Conservation (phyloP, 2,329 filamentous ascomycete species). For the Cercospora janseana region DNA sequence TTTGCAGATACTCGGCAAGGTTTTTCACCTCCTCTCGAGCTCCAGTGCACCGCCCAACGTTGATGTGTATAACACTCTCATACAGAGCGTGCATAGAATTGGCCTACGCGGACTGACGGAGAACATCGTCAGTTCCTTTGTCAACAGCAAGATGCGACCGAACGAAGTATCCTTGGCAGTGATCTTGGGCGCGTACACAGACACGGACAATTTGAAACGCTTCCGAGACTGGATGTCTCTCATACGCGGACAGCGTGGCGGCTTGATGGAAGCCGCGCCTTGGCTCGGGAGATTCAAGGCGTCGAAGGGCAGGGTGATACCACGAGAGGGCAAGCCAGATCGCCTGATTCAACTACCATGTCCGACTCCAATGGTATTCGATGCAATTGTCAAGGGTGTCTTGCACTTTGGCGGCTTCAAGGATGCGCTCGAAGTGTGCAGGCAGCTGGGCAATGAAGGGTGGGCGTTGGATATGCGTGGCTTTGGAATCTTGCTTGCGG, state of each 20-base stretch:
- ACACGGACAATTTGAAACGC: constrained; percentile 30
- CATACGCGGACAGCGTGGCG: constrained; percentile 42
- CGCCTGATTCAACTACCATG: constrained; percentile 46
- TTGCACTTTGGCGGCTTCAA: constrained; percentile 48
- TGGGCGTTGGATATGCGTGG: constrained; percentile 47
- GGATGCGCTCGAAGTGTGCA: constrained; percentile 43
- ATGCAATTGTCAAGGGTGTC: constrained; percentile 43
- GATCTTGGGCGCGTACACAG: constrained; percentile 44
- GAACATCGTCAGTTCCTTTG: constrained; percentile 34
- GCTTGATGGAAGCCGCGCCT: constrained; percentile 41
- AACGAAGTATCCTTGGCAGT: constrained; percentile 47
- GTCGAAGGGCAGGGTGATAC: constrained; percentile 31
- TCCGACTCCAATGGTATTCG: constrained; percentile 47
- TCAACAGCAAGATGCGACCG: constrained; percentile 42
- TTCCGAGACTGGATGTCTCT: constrained; percentile 43
- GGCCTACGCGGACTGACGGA: constrained; percentile 32
- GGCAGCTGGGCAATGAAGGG: constrained; percentile 45
- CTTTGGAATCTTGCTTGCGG: constrained; percentile 41
- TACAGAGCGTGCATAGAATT: constrained; percentile 58
- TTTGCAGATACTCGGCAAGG: constrained; percentile 37
- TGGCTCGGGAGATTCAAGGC: constrained; percentile 24
- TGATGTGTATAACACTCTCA: constrained; percentile 68
- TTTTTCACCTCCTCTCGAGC: constrained; percentile 65
- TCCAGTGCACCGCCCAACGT: constrained; percentile 61
- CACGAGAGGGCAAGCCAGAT: constrained; percentile 16